A percentile compares a stretch with the other conserved stretches of the same genome.
Conservation (phyloP, 1,139 yeast genomes). For the Taphrina sp. region DNA sequence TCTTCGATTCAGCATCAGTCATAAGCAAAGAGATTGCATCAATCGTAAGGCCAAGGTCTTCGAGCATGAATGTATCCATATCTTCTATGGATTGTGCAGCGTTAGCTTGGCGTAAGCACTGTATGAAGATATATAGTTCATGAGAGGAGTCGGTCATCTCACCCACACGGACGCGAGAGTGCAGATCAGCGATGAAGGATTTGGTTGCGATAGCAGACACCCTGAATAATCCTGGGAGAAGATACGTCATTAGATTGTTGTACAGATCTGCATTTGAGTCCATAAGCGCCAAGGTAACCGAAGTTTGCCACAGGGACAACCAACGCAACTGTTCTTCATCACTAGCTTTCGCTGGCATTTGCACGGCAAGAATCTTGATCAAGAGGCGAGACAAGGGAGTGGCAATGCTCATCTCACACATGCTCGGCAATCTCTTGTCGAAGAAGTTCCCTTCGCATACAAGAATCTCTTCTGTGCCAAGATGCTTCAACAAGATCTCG, state of each 20-base stretch:
- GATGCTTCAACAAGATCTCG: slow-evolving; percentile 23
- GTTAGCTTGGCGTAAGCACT: slow-evolving; percentile 15
- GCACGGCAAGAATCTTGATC: slow-evolving; percentile 8
- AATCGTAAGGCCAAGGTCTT: slow-evolving; percentile 11
- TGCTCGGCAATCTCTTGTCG: slow-evolving; percentile 7
- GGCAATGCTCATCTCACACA: slow-evolving; percentile 20
- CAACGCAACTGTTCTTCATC: slow-evolving; percentile 10
- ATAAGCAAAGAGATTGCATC: neutral
- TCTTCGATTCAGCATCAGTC: slow-evolving; percentile 7
- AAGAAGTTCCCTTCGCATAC: slow-evolving; percentile 17
- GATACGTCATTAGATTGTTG: slow-evolving; percentile 5
- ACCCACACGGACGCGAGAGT: neutral
- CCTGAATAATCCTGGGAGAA: slow-evolving; percentile 17
- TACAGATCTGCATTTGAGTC: neutral
- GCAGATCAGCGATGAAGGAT: slow-evolving; percentile 5
- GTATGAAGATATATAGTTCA: neutral
- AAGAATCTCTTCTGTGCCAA: slow-evolving; percentile 8
- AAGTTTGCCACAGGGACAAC: slow-evolving; percentile 14
- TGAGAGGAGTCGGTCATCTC: neutral
- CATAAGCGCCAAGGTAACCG: neutral
- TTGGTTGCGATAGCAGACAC: slow-evolving; percentile 2
- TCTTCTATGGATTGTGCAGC: slow-evolving; percentile 11
- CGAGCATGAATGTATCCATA: neutral
- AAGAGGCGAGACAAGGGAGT: slow-evolving; percentile 27
- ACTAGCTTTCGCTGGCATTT: neutral